phyloP scores from a whole-genome alignment of 1,284 basidiomycete genomes.

The Pyrrhoderma noxium region DNA sequence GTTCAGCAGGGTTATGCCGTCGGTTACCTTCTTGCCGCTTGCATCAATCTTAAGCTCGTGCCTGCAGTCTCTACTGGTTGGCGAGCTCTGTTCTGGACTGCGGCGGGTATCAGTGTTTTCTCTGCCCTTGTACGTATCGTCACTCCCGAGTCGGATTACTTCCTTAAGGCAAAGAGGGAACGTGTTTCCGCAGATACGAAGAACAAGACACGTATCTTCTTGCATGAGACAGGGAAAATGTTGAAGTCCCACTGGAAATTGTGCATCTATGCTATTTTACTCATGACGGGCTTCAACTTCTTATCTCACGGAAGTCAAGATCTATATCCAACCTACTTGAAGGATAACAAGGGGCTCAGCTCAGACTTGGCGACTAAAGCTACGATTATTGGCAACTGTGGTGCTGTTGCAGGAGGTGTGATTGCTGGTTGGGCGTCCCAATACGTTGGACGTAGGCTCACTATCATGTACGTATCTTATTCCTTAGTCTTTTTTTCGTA shows the following conservation, averaged over 20 bases:
- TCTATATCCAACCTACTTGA: conserved; percentile 76
- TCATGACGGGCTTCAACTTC: conserved; percentile 91
- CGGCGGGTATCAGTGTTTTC: conserved; percentile 64
- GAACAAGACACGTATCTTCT: conserved; percentile 65
- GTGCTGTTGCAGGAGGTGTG: conserved; percentile 72
- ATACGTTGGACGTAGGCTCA: conserved; percentile 81
- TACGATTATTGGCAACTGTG: conserved; percentile 88
- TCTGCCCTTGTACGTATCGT: conserved; percentile 66
- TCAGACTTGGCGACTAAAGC: conserved; percentile 66
- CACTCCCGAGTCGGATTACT: conserved; percentile 80
- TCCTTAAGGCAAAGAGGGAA: conserved; percentile 50
- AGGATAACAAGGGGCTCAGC: conserved; percentile 51
- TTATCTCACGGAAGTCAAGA: conserved; percentile 85
- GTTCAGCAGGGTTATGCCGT: conserved; percentile 65
- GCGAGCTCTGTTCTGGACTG: conserved; percentile 64
- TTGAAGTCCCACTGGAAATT: conserved; percentile 79
- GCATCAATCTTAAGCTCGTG: conserved; percentile 74
- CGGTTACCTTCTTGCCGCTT: conserved; percentile 43
- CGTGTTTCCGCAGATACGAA: conserved; percentile 34
- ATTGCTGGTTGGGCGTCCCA: conserved; percentile 78
- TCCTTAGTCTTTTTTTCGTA: conserved; percentile 8
- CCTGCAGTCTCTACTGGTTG: conserved; percentile 43
- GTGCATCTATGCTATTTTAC: conserved; percentile 76
- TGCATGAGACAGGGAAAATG: conserved; percentile 68
- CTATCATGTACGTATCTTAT: conserved; percentile 54